phyloP scores from a whole-genome alignment of 495 filamentous ascomycete genomes.

The Aspergillus cavernicola region DNA sequence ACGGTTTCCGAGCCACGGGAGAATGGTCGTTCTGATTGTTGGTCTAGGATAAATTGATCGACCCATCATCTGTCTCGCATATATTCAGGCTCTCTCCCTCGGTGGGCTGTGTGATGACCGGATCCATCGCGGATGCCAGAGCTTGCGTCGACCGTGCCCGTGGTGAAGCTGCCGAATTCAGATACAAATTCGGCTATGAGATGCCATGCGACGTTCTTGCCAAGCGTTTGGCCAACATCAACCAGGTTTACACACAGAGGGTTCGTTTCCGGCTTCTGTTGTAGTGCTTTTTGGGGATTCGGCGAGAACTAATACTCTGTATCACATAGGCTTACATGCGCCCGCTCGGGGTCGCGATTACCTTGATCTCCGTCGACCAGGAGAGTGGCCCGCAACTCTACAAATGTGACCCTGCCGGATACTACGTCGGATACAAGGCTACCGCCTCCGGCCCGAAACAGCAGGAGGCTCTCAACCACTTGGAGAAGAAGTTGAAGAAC shows the following conservation, averaged over 20 bases:
- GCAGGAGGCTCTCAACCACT: conserved; percentile 93
- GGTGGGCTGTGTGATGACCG: conserved; percentile 97
- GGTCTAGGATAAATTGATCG: conserved; percentile 92
- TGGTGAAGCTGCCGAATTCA: conserved; percentile 94
- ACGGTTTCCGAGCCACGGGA: background rate
- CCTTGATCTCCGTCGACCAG: conserved; percentile 86
- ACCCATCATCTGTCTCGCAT: conserved; percentile 93
- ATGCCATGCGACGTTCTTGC: conserved; percentile 97
- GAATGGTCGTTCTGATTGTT: conserved; percentile 12
- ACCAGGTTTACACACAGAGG: conserved; percentile 97
- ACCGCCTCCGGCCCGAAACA: conserved; percentile 96
- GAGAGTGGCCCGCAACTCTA: conserved; percentile 95
- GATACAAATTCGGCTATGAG: conserved; percentile 98
- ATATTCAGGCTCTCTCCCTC: conserved; percentile 95
- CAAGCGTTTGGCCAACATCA: conserved; percentile 97
- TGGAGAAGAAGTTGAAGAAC: conserved; percentile 99
- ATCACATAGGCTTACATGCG: conserved; percentile 86
- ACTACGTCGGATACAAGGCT: conserved; percentile 97
- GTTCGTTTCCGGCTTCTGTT: conserved; percentile 53
- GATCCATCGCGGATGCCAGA: conserved; percentile 94
- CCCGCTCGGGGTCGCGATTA: conserved; percentile 90
- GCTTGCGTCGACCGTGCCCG: conserved; percentile 88
- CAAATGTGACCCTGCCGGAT: conserved; percentile 97
- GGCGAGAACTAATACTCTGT: background rate
- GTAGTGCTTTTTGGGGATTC: conserved; percentile 7